phyloP scores from a whole-genome alignment of 768 basidiomycete species.

The Trichaptum fuscoviolaceum region DNA sequence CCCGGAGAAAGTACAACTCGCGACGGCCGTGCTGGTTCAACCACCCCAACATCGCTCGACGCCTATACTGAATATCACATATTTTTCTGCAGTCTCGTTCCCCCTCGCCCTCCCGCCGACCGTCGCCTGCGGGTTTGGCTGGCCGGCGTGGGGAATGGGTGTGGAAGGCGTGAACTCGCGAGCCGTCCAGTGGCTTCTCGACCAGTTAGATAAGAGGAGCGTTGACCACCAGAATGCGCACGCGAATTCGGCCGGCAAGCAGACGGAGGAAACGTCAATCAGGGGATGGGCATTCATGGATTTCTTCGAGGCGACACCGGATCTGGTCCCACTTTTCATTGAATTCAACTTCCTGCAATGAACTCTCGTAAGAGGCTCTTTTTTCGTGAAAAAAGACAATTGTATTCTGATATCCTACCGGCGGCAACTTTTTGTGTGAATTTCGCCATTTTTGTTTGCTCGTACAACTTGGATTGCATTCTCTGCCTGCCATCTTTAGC shows the following conservation, averaged over 20 bases:
- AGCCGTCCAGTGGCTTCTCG: conserved; percentile 67
- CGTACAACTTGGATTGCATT: too few relatives aligned
- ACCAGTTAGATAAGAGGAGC: conserved; percentile 31
- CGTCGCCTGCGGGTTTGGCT: conserved; percentile 80
- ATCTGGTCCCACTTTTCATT: background rate
- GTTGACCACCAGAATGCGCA: conserved; percentile 5
- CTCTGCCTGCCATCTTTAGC: too few relatives aligned
- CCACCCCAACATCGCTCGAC: conserved; percentile 23
- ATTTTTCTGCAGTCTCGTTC: conserved; percentile 74
- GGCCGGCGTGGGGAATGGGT: conserved; percentile 70
- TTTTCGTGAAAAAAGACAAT: background rate
- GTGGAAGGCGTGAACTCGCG: conserved; percentile 82
- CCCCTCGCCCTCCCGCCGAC: conserved; percentile 75
- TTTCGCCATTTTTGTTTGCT: too few relatives aligned
- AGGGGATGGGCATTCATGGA: conserved; percentile 78
- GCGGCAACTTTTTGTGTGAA: too few relatives aligned
- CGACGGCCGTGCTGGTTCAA: conserved; percentile 46
- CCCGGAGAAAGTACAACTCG: conserved; percentile 69
- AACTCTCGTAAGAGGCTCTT: background rate
- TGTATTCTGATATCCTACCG: too few relatives aligned
- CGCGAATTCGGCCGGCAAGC: conserved; percentile 8
- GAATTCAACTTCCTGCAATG: background rate
- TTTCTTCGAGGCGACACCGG: conserved; percentile 33
- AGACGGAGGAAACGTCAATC: conserved; percentile 39
- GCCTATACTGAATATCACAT: conserved; percentile 66